Percentiles rank a stretch among this genome's conserved stretches.
Evolutionary conservation across 306 rosid species (phyloP).

Genomic region (Lotus japonicus): DNA sequence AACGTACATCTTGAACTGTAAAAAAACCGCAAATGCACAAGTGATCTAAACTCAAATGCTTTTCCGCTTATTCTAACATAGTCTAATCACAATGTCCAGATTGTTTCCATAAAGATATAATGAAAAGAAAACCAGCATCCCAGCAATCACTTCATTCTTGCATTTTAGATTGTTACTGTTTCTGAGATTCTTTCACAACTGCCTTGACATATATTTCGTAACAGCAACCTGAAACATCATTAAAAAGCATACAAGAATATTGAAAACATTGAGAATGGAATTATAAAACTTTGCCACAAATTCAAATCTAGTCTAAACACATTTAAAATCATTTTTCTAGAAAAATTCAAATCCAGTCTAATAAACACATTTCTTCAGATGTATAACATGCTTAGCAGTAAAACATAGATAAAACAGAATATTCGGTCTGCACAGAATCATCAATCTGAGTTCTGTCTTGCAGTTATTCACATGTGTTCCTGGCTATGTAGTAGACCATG

Average conservation of each 20-base stretch:
- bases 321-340: too few relatives aligned
- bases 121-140: slow-evolving; percentile 17
- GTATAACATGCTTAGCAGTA: too few relatives aligned
- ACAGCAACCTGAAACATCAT: slow-evolving; percentile 57
- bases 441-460: not conserved
- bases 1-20: not conserved
- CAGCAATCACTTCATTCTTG: slow-evolving; percentile 13
- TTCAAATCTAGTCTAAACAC: too few relatives aligned
- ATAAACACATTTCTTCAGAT: too few relatives aligned
- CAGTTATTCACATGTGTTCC: not conserved
- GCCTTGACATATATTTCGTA: slow-evolving; percentile 72
- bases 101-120: slow-evolving; percentile 19
- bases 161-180: slow-evolving; percentile 23
- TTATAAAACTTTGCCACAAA: too few relatives aligned
- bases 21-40: slow-evolving; percentile 17
- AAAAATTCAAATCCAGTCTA: too few relatives aligned
- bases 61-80: slow-evolving; percentile 26
- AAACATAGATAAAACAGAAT: not conserved
- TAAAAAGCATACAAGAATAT: slow-evolving; percentile 14
- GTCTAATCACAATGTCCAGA: slow-evolving; percentile 4
- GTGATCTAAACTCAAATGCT: slow-evolving; percentile 13
- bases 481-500: not conserved
- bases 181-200: slow-evolving; percentile 42
- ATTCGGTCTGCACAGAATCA: not conserved
- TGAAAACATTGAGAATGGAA: too few relatives aligned